A percentile compares a stretch with the other conserved stretches of the same genome.
phyloP scores from a whole-genome alignment of 2,329 filamentous ascomycete species.

The Tetracladium maxilliforme region DNA sequence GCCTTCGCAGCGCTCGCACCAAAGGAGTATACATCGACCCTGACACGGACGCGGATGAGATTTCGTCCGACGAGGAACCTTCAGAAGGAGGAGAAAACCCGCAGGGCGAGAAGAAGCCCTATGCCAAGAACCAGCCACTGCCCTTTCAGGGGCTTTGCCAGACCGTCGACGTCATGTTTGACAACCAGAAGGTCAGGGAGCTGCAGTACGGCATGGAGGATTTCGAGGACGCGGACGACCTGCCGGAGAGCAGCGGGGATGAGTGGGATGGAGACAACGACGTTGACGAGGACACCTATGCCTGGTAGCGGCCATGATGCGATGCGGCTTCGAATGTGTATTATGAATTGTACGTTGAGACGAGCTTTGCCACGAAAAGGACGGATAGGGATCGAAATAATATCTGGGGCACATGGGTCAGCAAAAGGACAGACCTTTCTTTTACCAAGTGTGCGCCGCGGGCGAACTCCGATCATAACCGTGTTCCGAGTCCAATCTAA shows the following conservation, averaged over 20 bases:
- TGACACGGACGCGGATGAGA: constrained; percentile 7
- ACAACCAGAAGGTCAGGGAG: constrained; percentile 62
- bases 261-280: constrained; percentile 25
- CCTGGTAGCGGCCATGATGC: too few relatives aligned
- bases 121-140: constrained; percentile 5
- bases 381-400: too few relatives aligned
- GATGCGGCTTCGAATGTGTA: background rate
- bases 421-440: too few relatives aligned
- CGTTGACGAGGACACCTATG: constrained; percentile 1
- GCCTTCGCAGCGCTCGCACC: background rate
- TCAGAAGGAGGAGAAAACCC: constrained; percentile 11
- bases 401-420: too few relatives aligned
- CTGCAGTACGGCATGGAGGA: constrained; percentile 56
- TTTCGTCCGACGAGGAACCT: constrained; percentile 4
- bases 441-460: too few relatives aligned
- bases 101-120: constrained; percentile 19
- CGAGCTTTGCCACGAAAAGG: too few relatives aligned
- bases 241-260: constrained; percentile 37
- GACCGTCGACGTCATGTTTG: constrained; percentile 55
- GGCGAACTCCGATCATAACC: too few relatives aligned
- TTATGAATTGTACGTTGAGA: background rate
- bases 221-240: constrained; percentile 49
- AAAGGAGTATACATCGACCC: constrained; percentile 5
- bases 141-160: constrained; percentile 55
- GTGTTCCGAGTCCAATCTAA: too few relatives aligned